phyloP scores from a whole-genome alignment of 441 rosid species.

The Erodium trifolium region DNA sequence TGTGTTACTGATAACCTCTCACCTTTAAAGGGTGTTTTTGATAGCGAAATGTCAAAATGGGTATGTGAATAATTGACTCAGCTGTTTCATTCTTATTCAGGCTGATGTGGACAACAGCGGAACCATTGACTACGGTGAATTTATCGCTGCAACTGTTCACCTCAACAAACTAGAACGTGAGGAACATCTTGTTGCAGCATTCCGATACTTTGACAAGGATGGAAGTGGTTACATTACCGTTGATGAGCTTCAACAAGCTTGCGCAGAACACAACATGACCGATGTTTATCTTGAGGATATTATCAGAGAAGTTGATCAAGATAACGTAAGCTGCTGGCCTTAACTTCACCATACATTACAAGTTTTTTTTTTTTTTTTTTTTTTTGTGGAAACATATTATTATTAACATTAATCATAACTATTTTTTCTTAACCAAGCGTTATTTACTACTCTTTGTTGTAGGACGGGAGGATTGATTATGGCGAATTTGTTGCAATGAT shows the following conservation, averaged over 20 bases:
- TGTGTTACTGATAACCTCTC: no score
- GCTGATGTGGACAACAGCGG: constrained; percentile 99
- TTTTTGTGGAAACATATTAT: no score
- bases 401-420: no score
- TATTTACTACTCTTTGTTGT: constrained; percentile 5
- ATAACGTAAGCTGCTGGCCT: constrained; percentile 48
- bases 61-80: neutral
- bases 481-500: constrained; percentile 54
- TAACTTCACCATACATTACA: no score
- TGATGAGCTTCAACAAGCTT: constrained; percentile 95
- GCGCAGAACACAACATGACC: constrained; percentile 81
- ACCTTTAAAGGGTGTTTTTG: no score
- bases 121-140: constrained; percentile 45
- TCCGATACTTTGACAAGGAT: constrained; percentile 93
- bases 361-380: no score
- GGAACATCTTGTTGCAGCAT: constrained; percentile 95
- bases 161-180: constrained; percentile 92
- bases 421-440: neutral
- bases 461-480: constrained; percentile 96
- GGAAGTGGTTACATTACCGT: constrained; percentile 92
- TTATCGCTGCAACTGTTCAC: constrained; percentile 67
- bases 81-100: constrained; percentile 30
- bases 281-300: constrained; percentile 86
- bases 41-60: no score
- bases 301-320: constrained; percentile 92